Conservation (phyloP, 2,329 filamentous ascomycete species). For the Fusarium scirpi region DNA sequence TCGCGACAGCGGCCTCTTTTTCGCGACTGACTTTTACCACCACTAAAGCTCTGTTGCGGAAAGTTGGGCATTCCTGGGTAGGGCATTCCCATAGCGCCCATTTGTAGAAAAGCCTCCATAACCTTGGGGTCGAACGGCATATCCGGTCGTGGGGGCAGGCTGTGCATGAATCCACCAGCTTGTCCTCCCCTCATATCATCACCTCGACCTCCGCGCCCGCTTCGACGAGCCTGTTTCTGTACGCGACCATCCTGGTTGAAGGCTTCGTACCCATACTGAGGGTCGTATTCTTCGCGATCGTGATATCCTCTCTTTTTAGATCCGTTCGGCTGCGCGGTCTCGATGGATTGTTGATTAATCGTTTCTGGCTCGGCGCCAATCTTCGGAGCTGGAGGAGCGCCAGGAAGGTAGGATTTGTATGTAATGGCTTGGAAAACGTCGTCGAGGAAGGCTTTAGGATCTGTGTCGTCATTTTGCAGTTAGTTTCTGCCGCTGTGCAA, state of each 20-base stretch:
- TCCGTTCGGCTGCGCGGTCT: constrained; percentile 30
- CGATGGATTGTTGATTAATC: constrained; percentile 36
- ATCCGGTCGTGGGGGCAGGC: constrained; percentile 33
- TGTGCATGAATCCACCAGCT: constrained; percentile 25
- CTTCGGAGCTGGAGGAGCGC: constrained; percentile 59
- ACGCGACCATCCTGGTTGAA: constrained; percentile 55
- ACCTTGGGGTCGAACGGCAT: constrained; percentile 69
- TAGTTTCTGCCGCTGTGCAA: constrained; percentile 10
- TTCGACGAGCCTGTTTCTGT: constrained; percentile 71
- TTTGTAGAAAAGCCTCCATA: constrained; percentile 70
- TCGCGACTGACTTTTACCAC: constrained; percentile 47
- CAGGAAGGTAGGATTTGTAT: constrained; percentile 71
- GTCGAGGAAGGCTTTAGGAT: constrained; percentile 69
- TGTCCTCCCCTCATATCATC: constrained; percentile 42
- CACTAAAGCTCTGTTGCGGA: constrained; percentile 47
- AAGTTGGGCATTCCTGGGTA: constrained; percentile 56
- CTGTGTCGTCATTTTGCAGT: constrained; percentile 36
- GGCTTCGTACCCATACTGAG: constrained; percentile 43
- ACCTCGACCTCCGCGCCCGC: constrained; percentile 53
- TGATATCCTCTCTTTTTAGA: constrained; percentile 55
- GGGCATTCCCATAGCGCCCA: constrained; percentile 68
- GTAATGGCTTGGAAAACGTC: constrained; percentile 76
- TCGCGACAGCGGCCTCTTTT: constrained; percentile 71
- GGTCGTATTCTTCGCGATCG: constrained; percentile 44
- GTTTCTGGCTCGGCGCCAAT: constrained; percentile 22